Percentiles rank a stretch among this genome's conserved stretches.
These are phyloP conservation scores for Colletotrichum phormii DNA, from an alignment of 2,329 filamentous ascomycete genomes.

Conservation along the genomic window DNA sequence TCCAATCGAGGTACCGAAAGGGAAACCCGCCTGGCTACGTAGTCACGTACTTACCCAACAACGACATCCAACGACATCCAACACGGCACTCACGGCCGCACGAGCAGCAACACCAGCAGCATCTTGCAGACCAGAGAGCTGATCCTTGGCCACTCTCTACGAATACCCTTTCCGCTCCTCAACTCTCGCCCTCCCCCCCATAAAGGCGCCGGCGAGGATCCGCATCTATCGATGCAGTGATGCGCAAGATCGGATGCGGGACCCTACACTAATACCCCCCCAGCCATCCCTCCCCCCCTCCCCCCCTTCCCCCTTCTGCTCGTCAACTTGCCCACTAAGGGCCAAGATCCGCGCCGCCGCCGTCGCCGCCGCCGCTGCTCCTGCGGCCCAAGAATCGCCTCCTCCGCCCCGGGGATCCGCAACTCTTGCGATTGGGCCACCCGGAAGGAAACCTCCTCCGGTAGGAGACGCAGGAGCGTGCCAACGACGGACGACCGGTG, in stretches of 20 bases:
- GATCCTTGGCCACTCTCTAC: neutral
- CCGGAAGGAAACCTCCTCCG: slow-evolving; percentile 2
- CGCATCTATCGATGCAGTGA: neutral
- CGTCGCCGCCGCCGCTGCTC: neutral
- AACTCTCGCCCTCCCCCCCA: neutral
- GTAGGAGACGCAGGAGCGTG: neutral
- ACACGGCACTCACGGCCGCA: neutral
- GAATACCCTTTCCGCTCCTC: neutral
- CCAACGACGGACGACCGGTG: slow-evolving; percentile 18
- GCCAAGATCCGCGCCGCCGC: slow-evolving; percentile 12
- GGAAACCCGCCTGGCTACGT: neutral
- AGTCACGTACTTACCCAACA: too few species aligned
- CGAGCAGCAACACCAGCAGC: neutral
- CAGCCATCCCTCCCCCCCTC: neutral
- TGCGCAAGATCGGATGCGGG: slow-evolving; percentile 18
- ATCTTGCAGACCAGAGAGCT: neutral
- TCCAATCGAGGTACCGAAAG: neutral
- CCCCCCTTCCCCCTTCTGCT: neutral
- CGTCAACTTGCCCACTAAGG: neutral
- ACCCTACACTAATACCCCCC: neutral
- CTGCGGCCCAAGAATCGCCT: neutral
- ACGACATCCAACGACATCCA: neutral
- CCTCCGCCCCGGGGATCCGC: neutral
- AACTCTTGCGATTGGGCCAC: slow-evolving; percentile 16
- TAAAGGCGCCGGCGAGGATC: neutral